These are phyloP conservation scores for Volvariella surrecta DNA, from an alignment of 1,284 basidiomycete genomes.

Conservation along the genomic window DNA sequence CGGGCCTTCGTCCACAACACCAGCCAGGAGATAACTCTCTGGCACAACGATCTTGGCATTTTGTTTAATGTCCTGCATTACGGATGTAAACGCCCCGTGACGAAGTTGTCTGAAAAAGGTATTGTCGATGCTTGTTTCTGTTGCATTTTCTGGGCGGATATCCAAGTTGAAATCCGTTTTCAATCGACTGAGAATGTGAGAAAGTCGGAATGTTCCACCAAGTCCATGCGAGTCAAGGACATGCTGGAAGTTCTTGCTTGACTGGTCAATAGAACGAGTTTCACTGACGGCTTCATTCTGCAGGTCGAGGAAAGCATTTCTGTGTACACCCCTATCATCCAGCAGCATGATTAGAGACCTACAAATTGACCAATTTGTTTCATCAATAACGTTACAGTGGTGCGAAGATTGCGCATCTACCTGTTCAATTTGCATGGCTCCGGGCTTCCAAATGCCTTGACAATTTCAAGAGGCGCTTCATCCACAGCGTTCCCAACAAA, in stretches of 20 bases:
- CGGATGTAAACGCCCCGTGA: conserved; percentile 37
- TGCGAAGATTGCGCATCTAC: conserved; percentile 24
- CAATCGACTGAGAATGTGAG: conserved; percentile 35
- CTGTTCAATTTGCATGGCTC: conserved; percentile 56
- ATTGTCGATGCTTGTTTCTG: conserved; percentile 27
- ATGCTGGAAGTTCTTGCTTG: conserved; percentile 25
- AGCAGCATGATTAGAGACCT: conserved; percentile 53
- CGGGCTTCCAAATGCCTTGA: conserved; percentile 47
- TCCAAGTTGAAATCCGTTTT: neutral
- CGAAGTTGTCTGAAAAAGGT: conserved; percentile 41
- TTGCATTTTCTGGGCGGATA: conserved; percentile 1
- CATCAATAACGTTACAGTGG: neutral
- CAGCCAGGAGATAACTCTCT: conserved; percentile 47
- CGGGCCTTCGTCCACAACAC: conserved; percentile 57
- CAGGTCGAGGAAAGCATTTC: conserved; percentile 35
- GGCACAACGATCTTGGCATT: conserved; percentile 54
- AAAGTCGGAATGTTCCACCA: conserved; percentile 33
- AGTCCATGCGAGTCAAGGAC: conserved; percentile 36
- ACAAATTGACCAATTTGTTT: neutral
- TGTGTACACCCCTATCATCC: conserved; percentile 42
- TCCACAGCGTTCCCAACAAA: conserved; percentile 47
- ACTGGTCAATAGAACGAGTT: conserved; percentile 36
- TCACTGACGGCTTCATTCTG: conserved; percentile 36
- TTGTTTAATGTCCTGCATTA: conserved; percentile 53
- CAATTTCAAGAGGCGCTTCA: conserved; percentile 61